Conservation (phyloP, 148 eudicot genomes). For the Talinum fruticosum region DNA sequence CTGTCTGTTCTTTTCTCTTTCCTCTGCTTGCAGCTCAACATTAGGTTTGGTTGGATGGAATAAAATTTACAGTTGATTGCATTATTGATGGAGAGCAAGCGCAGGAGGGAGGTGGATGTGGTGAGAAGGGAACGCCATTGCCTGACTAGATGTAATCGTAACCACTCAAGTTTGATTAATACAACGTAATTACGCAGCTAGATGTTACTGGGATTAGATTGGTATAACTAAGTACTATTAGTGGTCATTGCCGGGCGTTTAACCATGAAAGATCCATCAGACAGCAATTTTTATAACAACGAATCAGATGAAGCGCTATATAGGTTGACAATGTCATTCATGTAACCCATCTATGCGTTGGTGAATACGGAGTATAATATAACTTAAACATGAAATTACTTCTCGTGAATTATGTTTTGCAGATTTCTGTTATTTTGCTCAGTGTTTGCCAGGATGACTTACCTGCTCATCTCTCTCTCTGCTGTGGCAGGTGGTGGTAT, state of each 20-base stretch:
- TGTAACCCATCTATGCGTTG: neutral
- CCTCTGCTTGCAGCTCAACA: too few species aligned
- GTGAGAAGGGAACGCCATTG: too few species aligned
- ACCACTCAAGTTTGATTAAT: neutral
- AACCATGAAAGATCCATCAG: neutral
- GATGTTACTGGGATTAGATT: neutral
- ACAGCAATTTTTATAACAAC: neutral
- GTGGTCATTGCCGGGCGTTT: neutral
- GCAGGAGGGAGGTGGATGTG: too few species aligned
- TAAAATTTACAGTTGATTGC: too few species aligned
- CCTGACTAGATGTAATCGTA: neutral
- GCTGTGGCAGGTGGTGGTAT: conserved; percentile 45
- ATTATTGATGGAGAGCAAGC: too few species aligned
- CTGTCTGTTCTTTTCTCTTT: too few species aligned
- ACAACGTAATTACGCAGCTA: neutral
- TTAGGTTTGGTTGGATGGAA: too few species aligned
- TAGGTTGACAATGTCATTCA: neutral
- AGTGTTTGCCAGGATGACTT: neutral
- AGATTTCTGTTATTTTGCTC: neutral
- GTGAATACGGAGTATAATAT: neutral
- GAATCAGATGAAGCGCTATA: neutral
- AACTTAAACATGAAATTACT: neutral
- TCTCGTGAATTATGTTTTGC: neutral
- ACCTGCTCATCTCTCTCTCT: neutral
- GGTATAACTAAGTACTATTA: neutral